phyloP scores from a whole-genome alignment of 228 moss, liverwort and hornwort genomes.

The Sphagnum magellanicum region DNA sequence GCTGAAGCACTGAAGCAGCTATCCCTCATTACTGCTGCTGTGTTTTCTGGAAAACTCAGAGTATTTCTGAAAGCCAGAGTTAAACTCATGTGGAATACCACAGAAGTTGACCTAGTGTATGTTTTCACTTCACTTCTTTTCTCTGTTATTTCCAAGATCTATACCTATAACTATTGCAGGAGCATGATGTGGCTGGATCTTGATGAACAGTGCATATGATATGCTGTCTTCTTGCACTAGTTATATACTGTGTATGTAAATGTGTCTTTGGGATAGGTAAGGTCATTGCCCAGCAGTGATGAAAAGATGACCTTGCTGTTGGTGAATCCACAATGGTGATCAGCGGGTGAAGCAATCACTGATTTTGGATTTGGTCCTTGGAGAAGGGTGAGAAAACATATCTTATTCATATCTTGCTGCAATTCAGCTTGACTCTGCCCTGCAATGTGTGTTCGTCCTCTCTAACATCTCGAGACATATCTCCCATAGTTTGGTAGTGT shows the following conservation, averaged over 20 bases:
- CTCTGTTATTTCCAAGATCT: too few species aligned
- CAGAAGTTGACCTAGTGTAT: too few species aligned
- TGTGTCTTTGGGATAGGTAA: slow-evolving; percentile 35
- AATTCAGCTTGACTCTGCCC: background rate
- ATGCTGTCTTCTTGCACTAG: too few species aligned
- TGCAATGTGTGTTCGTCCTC: background rate
- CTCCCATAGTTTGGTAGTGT: background rate
- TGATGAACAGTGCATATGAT: too few species aligned
- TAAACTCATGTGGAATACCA: too few species aligned
- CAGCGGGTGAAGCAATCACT: slow-evolving; percentile 76
- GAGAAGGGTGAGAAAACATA: slow-evolving; percentile 36
- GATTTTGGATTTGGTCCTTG: slow-evolving; percentile 98
- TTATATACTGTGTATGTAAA: too few species aligned
- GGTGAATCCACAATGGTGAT: slow-evolving; percentile 90
- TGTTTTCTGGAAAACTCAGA: background rate
- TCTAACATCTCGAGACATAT: too few species aligned
- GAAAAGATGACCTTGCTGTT: slow-evolving; percentile 63
- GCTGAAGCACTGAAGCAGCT: slow-evolving; percentile 91
- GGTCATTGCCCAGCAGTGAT: slow-evolving; percentile 70
- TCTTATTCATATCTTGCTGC: background rate
- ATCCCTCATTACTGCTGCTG: background rate
- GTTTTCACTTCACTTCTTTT: too few species aligned
- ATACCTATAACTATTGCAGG: too few species aligned
- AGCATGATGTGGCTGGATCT: too few species aligned
- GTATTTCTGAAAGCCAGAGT: background rate